phyloP scores from a whole-genome alignment of 1,284 basidiomycete species.

The Ganoderma lingzhi region DNA sequence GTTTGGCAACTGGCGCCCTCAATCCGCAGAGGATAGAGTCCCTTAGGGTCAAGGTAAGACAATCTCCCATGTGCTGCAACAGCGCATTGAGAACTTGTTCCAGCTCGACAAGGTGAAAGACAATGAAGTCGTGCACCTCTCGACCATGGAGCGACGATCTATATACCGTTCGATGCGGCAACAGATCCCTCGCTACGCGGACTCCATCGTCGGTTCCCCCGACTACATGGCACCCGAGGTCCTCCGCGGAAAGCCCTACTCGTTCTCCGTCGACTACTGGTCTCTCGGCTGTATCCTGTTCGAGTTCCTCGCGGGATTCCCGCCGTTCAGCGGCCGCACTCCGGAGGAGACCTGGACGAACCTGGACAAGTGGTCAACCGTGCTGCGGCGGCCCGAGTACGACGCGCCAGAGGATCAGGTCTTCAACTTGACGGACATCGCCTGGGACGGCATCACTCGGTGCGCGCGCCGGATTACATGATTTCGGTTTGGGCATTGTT shows the following conservation, averaged over 20 bases:
- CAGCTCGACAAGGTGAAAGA: conserved; percentile 98
- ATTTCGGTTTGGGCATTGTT: neutral
- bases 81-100: conserved; percentile 5
- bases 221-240: conserved; percentile 98
- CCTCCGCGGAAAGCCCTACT: conserved; percentile 93
- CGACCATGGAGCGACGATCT: conserved; percentile 94
- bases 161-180: conserved; percentile 94
- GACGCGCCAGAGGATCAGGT: conserved; percentile 96
- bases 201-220: conserved; percentile 98
- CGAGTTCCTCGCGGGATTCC: conserved; percentile 97
- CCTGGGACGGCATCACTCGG: conserved; percentile 97
- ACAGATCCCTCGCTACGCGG: conserved; percentile 93
- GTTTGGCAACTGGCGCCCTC: conserved; percentile 94
- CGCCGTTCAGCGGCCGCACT: conserved; percentile 95
- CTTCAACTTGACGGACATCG: conserved; percentile 94
- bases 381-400: conserved; percentile 92
- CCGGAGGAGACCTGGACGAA: conserved; percentile 99
- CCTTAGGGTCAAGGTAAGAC: conserved; percentile 84
- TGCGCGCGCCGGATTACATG: conserved; percentile 38
- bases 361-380: conserved; percentile 97
- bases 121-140: conserved; percentile 89
- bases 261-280: conserved; percentile 98
- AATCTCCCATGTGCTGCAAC: conserved; percentile 7
- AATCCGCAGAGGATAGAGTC: conserved; percentile 97
- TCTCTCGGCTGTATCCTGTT: conserved; percentile 98